These are phyloP conservation scores for Exophiala lecanii-corni DNA, from an alignment of 2,329 filamentous ascomycete genomes.

Conservation along the genomic window DNA sequence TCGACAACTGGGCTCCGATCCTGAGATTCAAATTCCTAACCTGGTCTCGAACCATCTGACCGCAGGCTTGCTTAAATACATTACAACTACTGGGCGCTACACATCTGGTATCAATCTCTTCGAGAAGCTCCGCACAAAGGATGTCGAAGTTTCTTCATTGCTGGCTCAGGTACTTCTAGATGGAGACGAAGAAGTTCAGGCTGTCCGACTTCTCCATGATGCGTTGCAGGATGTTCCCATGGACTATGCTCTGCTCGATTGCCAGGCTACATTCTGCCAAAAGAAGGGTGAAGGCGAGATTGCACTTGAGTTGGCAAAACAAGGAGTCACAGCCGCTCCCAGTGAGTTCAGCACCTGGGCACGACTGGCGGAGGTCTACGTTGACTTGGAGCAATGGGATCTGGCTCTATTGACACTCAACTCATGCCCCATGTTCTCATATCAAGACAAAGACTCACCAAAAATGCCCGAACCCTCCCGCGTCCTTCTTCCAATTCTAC, in stretches of 20 bases:
- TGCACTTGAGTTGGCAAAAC: conserved; percentile 87
- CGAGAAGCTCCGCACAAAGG: conserved; percentile 85
- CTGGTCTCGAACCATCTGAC: conserved; percentile 94
- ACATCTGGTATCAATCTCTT: conserved; percentile 96
- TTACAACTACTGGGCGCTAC: conserved; percentile 90
- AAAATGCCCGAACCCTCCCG: conserved; percentile 89
- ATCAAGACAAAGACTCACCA: conserved; percentile 95
- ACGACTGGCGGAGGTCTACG: conserved; percentile 85
- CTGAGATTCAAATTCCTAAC: conserved; percentile 94
- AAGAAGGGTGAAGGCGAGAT: conserved; percentile 82
- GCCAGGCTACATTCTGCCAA: conserved; percentile 86
- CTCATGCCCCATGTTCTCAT: conserved; percentile 99
- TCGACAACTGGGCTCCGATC: conserved; percentile 92
- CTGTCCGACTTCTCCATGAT: conserved; percentile 80
- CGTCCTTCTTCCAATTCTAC: conserved; percentile 78
- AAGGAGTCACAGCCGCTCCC: conserved; percentile 88
- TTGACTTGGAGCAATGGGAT: conserved; percentile 93
- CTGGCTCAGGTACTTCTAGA: conserved; percentile 87
- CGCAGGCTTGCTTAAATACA: conserved; percentile 88
- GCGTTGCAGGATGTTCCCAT: conserved; percentile 88
- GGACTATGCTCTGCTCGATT: conserved; percentile 95
- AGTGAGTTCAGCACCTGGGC: conserved; percentile 98
- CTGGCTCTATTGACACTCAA: conserved; percentile 91
- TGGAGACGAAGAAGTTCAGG: conserved; percentile 96
- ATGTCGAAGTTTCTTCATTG: conserved; percentile 89